Conservation (phyloP, 148 eudicot genomes). For the Limonium bicolor region DNA sequence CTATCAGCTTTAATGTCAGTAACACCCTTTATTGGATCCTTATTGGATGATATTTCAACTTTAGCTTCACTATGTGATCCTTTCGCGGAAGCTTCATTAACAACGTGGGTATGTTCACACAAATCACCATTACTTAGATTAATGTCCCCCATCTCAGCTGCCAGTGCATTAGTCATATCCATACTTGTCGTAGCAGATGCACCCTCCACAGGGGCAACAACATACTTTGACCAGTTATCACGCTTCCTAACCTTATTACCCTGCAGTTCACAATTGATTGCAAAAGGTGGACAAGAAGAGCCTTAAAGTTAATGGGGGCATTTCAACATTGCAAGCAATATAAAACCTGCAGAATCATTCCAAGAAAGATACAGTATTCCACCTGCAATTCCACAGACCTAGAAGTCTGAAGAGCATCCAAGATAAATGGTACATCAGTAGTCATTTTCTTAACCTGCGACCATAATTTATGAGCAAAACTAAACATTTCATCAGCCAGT, state of each 20-base stretch:
- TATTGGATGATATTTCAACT: constrained; percentile 8
- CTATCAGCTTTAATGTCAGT: constrained; percentile 6
- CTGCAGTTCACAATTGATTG: constrained; percentile 15
- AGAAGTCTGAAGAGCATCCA: constrained; percentile 67
- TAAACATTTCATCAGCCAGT: too few relatives aligned
- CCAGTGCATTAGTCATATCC: constrained; percentile 11
- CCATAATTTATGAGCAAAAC: constrained; percentile 1
- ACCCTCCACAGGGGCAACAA: constrained; percentile 16
- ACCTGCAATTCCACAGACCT: constrained; percentile 76
- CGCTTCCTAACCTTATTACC: constrained; percentile 66
- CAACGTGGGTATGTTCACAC: constrained; percentile 10
- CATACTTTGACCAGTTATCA: constrained; percentile 77
- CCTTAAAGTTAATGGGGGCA: neutral
- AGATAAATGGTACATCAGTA: constrained; percentile 55
- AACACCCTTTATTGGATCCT: constrained; percentile 4
- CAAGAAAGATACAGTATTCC: constrained; percentile 5
- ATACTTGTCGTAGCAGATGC: constrained; percentile 13
- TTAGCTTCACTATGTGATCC: constrained; percentile 10
- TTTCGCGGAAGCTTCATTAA: constrained; percentile 6
- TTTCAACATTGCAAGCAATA: neutral
- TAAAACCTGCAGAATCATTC: too few relatives aligned
- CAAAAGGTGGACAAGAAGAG: neutral
- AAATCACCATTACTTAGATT: constrained; percentile 7
- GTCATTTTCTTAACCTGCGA: constrained; percentile 82
- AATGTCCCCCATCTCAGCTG: constrained; percentile 8